A percentile compares a stretch with the other conserved stretches of the same genome.
phyloP scores from a whole-genome alignment of 768 basidiomycete genomes.

The Serendipita indica region DNA sequence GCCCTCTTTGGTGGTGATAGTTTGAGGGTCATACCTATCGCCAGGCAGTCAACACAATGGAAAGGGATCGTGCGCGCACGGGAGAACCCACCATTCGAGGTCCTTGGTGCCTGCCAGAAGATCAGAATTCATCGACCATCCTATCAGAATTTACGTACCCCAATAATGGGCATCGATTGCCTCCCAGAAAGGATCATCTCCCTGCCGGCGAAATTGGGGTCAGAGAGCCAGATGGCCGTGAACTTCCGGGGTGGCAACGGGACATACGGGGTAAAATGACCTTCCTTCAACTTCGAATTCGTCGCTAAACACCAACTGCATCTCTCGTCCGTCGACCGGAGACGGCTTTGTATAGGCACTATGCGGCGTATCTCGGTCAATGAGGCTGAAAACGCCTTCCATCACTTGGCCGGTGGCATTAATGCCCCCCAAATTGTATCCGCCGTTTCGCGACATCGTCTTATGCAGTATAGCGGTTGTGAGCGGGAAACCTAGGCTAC shows the following conservation, averaged over 20 bases:
- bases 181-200: conserved; percentile 76
- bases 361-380: conserved; percentile 65
- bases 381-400: conserved; percentile 43
- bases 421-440: conserved; percentile 81
- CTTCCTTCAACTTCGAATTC: conserved; percentile 63
- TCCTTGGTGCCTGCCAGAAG: conserved; percentile 5
- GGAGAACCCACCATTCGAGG: conserved; percentile 15
- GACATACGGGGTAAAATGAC: conserved; percentile 45
- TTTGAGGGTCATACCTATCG: conserved; percentile 22
- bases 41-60: background rate
- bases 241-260: background rate
- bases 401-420: conserved; percentile 85
- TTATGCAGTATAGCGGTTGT: conserved; percentile 7
- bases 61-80: background rate
- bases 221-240: background rate
- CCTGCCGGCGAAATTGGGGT: conserved; percentile 25
- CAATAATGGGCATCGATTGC: conserved; percentile 71
- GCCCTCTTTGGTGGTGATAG: conserved; percentile 60
- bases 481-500: conserved; percentile 11
- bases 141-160: conserved; percentile 15
- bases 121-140: background rate
- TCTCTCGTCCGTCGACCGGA: conserved; percentile 55
- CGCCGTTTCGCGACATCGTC: conserved; percentile 19
- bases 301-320: conserved; percentile 77
- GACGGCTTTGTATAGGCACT: conserved; percentile 43